Evolutionary conservation across 805 yeast genomes (phyloP), one percentile per base, ranked within the genome.

Genomic region (Crinitomyces ghanaensis): DNA sequence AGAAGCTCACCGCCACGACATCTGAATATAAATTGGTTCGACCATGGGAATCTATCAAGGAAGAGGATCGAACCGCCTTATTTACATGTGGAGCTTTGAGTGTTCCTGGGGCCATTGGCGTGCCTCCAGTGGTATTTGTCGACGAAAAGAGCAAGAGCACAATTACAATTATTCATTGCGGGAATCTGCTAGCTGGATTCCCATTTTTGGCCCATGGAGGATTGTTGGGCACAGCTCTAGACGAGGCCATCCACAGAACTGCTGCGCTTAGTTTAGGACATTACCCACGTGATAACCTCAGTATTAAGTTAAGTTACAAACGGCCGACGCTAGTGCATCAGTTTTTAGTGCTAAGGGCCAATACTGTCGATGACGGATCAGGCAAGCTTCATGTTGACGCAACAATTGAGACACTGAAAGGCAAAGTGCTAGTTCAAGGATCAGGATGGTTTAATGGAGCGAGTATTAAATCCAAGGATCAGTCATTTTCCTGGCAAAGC

Each of bases 181-280:
- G 96, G 0, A 72, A 77, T 49, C 69, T 68, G 40, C 54, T 85
- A 14, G 75, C 88, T 27, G 96, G 96, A 1, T 85, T 78, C 51
- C 96, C 95, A 2, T 77, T 82, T 45, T 57, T 86, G 13, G 68
- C 83, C 2, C 96, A 85, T 51, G 96, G 96, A 3, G 96, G 96
- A 0, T 70, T 86, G 19, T 52, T 85, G 19, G 93, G 86, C 6
- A 76, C 93, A 0, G 59, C 85, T 1, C 58, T 84, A 35, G 91
- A 83, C 48, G 94, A 85, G 44, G 66, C 79, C 5, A 68, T 77
- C 58, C 42, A 30, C 5, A 18, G 40, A 7, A 41, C 45, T 8
- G 46, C 47, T 4, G 36, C 38, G 9, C 26, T 38, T 14, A 35
- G 35, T 19, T 12, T 38, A n/a, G 36, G 37, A 6, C 27, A 27